Conservation (phyloP, 2,329 filamentous ascomycete species). For the Fusarium robinianum region DNA sequence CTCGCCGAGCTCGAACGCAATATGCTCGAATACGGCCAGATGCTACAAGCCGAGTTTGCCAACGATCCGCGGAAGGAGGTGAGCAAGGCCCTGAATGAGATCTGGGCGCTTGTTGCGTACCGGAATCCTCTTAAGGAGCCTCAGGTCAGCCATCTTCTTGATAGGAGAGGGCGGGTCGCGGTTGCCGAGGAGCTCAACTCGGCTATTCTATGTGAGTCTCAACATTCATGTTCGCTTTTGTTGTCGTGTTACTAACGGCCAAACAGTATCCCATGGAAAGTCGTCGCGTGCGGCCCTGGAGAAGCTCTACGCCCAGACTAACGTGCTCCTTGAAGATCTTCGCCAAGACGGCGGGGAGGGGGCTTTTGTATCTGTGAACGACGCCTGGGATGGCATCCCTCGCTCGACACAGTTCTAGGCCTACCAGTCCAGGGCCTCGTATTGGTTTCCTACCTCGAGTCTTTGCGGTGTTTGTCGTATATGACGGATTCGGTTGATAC, state of each 20-base stretch:
- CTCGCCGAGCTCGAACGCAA: slow-evolving; percentile 62
- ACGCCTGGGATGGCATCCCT: slow-evolving; percentile 54
- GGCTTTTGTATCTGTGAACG: slow-evolving; percentile 72
- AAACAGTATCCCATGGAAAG: slow-evolving; percentile 82
- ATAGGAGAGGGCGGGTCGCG: slow-evolving; percentile 71
- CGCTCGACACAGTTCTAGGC: slow-evolving; percentile 42
- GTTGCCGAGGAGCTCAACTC: slow-evolving; percentile 95
- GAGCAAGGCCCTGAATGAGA: slow-evolving; percentile 75
- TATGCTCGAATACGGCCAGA: slow-evolving; percentile 78
- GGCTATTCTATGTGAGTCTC: slow-evolving; percentile 78
- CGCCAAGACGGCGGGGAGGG: slow-evolving; percentile 78
- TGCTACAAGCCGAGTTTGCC: slow-evolving; percentile 76
- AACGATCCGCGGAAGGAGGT: slow-evolving; percentile 72
- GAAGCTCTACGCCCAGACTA: slow-evolving; percentile 82
- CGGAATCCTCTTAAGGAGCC: slow-evolving; percentile 75
- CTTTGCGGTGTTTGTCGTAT: slow-evolving; percentile 21
- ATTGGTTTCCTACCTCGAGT: slow-evolving; percentile 9
- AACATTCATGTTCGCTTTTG: neutral
- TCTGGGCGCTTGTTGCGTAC: slow-evolving; percentile 89
- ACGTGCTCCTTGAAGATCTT: slow-evolving; percentile 81
- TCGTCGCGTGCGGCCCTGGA: slow-evolving; percentile 86
- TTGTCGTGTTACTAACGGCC: slow-evolving; percentile 23
- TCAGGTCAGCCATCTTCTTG: slow-evolving; percentile 76
- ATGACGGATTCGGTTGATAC: slow-evolving; percentile 25
- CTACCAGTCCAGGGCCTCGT: neutral